These are phyloP conservation scores for Blastomyces parvus DNA, from an alignment of 2,329 filamentous ascomycete species.

Conservation along the genomic window DNA sequence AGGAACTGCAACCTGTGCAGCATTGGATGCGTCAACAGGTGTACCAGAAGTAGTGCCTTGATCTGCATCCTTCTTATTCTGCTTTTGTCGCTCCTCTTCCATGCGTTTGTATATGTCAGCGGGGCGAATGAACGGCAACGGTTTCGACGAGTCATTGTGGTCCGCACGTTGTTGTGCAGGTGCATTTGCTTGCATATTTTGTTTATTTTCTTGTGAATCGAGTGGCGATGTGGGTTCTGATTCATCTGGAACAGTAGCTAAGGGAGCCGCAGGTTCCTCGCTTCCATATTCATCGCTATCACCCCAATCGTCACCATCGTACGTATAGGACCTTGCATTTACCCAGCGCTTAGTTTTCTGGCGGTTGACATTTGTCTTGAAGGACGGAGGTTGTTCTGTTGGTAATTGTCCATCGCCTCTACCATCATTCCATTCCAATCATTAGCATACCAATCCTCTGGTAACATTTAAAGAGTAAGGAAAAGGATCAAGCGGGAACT, in stretches of 20 bases:
- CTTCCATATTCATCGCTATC: slow-evolving; percentile 55
- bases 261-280: slow-evolving; percentile 48
- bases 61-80: slow-evolving; percentile 46
- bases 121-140: slow-evolving; percentile 58
- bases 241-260: slow-evolving; percentile 19
- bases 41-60: background rate
- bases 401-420: slow-evolving; percentile 16
- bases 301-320: slow-evolving; percentile 92
- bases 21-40: background rate
- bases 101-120: slow-evolving; percentile 68
- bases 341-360: slow-evolving; percentile 93
- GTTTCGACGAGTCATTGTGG: slow-evolving; percentile 36
- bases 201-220: slow-evolving; percentile 12
- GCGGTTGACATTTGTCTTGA: slow-evolving; percentile 78
- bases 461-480: background rate
- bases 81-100: slow-evolving; percentile 54
- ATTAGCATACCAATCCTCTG: background rate
- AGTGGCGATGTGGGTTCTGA: slow-evolving; percentile 13
- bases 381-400: slow-evolving; percentile 45
- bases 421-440: slow-evolving; percentile 5
- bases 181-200: slow-evolving; percentile 21
- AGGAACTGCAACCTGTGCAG: background rate
- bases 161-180: slow-evolving; percentile 16
- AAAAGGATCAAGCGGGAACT: background rate
- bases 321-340: slow-evolving; percentile 73